Base-by-base conservation (phyloP, 2,329 filamentous ascomycete genomes). In the Pseudocercospora cruenta region DNA sequence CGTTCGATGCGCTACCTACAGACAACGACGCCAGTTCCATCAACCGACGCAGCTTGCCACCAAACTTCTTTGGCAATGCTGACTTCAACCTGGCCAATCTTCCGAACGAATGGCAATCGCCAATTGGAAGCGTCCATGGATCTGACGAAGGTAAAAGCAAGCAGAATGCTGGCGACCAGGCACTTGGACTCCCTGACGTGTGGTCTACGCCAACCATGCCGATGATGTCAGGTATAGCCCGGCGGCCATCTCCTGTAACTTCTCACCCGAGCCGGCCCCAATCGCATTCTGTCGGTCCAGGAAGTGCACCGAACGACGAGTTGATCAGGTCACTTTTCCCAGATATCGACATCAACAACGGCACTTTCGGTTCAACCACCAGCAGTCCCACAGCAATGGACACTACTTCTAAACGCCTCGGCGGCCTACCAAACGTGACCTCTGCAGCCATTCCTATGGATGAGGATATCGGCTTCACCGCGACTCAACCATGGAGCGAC, bases 301-400 rank as follows among this genome's bases (percentile, higher is more conserved):
- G 64, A 45, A 72, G 66, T 54, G 74, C 71, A 24, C 74, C 74
- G 8, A 71, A 69, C 53, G 72, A 75, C 19, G 75, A 77, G 51
- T 62, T 76, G 49, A 71, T 77, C 61, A 69, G 69, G 47, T 69
- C 73, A 57, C 68, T 77, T 4, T 77, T 77, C 62, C 75, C 75
- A n/a, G 75, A 73, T 24, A 72, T 77, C 43, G 74, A 77, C 58
- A 61, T 74, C 47, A 61, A 66, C 45, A 68, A 66, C 51, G 65
- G 45, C 24, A 59, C 63, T n/a, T 73, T 70, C 54, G 67, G 26
- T 14, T 36, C 55, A 14, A n/a, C 66, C 19, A 61, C 51, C 22
- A 65, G 51, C 58, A 68, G 65, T 54, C 55, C 65, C 9, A 33
- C 63, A 33, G 51, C 60, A 12, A 68, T 58, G 47, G 57, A 66